A percentile compares a stretch with the other conserved stretches of the same genome.
Evolutionary conservation across 73 alveolate genomes (phyloP).

Genomic region (Blepharisma stoltei): DNA sequence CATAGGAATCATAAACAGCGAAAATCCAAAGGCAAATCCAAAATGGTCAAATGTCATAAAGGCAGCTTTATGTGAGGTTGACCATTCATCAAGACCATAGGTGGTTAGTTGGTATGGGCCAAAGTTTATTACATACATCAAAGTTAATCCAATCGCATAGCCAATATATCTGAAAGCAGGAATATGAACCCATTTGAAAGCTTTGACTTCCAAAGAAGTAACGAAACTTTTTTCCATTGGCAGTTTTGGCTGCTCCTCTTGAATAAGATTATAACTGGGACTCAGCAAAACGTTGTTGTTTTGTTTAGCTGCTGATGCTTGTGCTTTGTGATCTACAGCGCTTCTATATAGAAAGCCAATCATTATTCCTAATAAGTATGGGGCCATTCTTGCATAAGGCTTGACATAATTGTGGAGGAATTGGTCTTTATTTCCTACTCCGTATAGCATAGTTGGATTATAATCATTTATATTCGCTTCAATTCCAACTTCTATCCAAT

Average conservation of each 20-base stretch:
- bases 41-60: conserved; percentile 11
- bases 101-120: neutral
- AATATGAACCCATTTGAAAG: neutral
- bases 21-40: neutral
- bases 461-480: neutral
- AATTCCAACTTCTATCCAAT: too few relatives aligned
- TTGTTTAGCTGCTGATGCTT: neutral
- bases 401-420: neutral
- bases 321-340: neutral
- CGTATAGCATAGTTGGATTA: neutral
- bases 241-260: neutral
- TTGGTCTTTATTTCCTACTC: conserved; percentile 5
- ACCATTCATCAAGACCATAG: neutral
- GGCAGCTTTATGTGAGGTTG: neutral
- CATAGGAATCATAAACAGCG: neutral
- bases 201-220: neutral
- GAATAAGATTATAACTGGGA: neutral
- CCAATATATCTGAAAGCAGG: neutral
- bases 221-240: neutral
- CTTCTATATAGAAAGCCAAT: neutral
- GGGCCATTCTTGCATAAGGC: conserved; percentile 1
- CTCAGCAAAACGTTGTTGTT: neutral
- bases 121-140: neutral
- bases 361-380: neutral
- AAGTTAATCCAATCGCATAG: neutral